A percentile compares a stretch with the other conserved stretches of the same genome.
phyloP scores from a whole-genome alignment of 106 monocot species.

The Gastrodia elata region DNA sequence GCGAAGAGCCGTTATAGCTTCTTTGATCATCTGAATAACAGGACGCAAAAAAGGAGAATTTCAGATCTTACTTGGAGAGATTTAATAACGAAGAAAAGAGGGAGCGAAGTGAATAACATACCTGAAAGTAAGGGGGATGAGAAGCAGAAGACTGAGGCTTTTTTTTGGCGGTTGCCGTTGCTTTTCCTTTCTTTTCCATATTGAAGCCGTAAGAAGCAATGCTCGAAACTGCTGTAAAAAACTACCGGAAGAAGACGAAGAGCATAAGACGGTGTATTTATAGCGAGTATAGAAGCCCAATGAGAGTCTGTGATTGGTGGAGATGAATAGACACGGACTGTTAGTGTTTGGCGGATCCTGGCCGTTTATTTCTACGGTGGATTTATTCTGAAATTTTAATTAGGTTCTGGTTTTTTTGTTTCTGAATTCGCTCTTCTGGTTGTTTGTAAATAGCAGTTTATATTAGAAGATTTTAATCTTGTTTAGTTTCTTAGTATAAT shows the following conservation, averaged over 20 bases:
- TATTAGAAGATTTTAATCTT: no score
- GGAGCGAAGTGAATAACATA: neutral
- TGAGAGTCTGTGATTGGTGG: neutral
- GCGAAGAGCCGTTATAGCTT: constrained; percentile 45
- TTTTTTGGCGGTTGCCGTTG: neutral
- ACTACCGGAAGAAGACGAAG: neutral
- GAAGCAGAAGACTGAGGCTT: neutral
- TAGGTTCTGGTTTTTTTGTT: no score
- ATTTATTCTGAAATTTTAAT: neutral
- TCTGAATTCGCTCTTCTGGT: no score
- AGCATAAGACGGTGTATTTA: neutral
- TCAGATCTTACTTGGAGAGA: neutral
- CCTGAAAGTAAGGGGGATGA: neutral
- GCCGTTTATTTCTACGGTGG: constrained; percentile 3
- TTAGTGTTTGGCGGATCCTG: neutral
- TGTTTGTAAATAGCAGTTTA: no score
- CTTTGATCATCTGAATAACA: constrained; percentile 67
- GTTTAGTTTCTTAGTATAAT: no score
- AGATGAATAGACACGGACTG: neutral
- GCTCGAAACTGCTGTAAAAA: neutral
- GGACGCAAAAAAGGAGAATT: neutral
- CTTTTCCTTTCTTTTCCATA: neutral
- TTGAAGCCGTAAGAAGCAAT: neutral
- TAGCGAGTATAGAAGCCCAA: neutral
- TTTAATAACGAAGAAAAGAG: neutral